phyloP scores from a whole-genome alignment of 306 rosid species.

The Pyrus bretschneideri region DNA sequence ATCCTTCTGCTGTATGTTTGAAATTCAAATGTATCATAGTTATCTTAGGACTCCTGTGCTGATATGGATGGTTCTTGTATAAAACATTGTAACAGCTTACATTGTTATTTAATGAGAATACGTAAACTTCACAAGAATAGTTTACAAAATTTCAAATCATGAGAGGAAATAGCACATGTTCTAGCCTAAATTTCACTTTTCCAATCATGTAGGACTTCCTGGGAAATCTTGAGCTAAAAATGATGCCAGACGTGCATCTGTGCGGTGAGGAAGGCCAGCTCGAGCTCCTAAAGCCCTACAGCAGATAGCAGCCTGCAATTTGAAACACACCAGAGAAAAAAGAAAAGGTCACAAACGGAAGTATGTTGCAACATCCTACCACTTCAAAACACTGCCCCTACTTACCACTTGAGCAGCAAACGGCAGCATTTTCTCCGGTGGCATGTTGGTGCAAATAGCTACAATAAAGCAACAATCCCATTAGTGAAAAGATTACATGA shows the following conservation, averaged over 20 bases:
- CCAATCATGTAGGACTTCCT: neutral
- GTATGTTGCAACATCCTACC: neutral
- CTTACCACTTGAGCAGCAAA: slow-evolving; percentile 87
- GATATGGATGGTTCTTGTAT: no score
- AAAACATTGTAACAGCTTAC: no score
- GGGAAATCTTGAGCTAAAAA: slow-evolving; percentile 24
- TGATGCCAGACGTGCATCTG: slow-evolving; percentile 61
- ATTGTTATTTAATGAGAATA: no score
- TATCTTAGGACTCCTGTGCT: no score
- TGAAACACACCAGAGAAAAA: neutral
- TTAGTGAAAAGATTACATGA: neutral
- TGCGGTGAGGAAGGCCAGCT: slow-evolving; percentile 61
- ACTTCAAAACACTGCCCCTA: neutral
- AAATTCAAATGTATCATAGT: no score
- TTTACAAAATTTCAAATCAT: no score
- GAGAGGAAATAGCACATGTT: neutral
- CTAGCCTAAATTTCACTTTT: neutral
- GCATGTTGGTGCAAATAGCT: slow-evolving; percentile 82
- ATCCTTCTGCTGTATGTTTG: no score
- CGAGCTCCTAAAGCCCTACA: slow-evolving; percentile 91
- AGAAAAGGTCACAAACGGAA: neutral
- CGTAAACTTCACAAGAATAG: no score
- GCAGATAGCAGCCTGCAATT: slow-evolving; percentile 69
- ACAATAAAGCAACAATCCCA: slow-evolving; percentile 18
- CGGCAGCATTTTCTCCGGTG: slow-evolving; percentile 75